A percentile compares a stretch with the other conserved stretches of the same genome.
Evolutionary conservation across 148 eudicot species (phyloP).

Genomic region (Fagopyrum homotropicum): DNA sequence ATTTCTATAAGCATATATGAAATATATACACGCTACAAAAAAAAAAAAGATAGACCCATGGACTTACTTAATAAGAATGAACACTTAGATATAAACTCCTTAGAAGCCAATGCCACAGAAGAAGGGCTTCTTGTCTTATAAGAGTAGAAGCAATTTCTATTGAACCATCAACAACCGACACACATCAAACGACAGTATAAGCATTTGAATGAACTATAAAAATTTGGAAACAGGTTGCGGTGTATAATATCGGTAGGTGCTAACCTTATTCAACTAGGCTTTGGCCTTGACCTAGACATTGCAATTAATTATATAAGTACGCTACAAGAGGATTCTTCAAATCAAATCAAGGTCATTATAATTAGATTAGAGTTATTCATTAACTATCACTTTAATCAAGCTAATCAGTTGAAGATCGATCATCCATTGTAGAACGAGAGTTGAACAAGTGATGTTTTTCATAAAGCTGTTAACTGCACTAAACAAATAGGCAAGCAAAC

Average conservation of each 20-base stretch:
- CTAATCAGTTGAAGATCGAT: neutral
- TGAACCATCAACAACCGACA: conserved; percentile 49
- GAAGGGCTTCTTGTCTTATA: conserved; percentile 11
- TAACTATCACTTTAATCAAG: neutral
- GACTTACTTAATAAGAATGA: conserved; percentile 56
- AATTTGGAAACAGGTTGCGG: conserved; percentile 16
- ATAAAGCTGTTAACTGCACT: no score
- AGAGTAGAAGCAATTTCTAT: conserved; percentile 30
- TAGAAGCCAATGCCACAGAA: conserved; percentile 35
- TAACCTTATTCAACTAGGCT: conserved; percentile 62
- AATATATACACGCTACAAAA: neutral
- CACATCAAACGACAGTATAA: conserved; percentile 13
- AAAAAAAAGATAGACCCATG: neutral
- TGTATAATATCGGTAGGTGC: conserved; percentile 16
- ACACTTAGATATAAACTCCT: conserved; percentile 57
- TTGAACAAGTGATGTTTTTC: no score
- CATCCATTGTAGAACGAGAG: neutral
- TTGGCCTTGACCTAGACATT: conserved; percentile 31
- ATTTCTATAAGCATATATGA: no score
- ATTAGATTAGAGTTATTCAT: neutral
- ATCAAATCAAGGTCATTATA: neutral
- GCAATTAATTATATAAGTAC: conserved; percentile 27
- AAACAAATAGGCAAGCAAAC: no score
- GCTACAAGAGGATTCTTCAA: conserved; percentile 4
- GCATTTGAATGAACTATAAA: conserved; percentile 13